A percentile compares a stretch with the other conserved stretches of the same genome.
Conservation (phyloP, 2,329 filamentous ascomycete genomes). For the Cladosporium sp. region DNA sequence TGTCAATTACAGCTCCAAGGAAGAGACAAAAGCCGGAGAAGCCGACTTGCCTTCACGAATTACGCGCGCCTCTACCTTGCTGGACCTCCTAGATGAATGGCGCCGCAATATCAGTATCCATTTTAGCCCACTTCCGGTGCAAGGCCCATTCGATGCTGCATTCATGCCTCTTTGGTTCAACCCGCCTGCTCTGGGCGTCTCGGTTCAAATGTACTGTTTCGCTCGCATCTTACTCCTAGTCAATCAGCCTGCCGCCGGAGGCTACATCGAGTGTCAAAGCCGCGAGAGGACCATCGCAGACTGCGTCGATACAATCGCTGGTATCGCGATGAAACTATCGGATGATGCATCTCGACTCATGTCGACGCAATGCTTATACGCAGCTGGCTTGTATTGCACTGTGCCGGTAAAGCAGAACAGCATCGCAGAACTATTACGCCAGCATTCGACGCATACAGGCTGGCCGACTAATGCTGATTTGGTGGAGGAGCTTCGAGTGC, state of each 20-base stretch:
- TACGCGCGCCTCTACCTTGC: constrained; percentile 41
- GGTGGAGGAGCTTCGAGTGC: constrained; percentile 28
- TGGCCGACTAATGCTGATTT: constrained; percentile 42
- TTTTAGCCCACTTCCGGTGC: constrained; percentile 45
- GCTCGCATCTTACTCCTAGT: constrained; percentile 55
- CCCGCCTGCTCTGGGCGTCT: constrained; percentile 47
- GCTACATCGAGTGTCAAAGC: constrained; percentile 50
- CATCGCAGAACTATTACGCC: constrained; percentile 41
- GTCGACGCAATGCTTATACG: constrained; percentile 47
- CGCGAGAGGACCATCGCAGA: constrained; percentile 49
- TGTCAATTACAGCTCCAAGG: constrained; percentile 59
- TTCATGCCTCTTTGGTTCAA: constrained; percentile 56
- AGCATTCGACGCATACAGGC: constrained; percentile 42
- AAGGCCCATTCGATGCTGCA: constrained; percentile 43
- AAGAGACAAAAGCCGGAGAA: constrained; percentile 48
- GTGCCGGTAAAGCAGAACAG: constrained; percentile 39
- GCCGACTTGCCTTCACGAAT: constrained; percentile 45
- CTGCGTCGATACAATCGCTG: constrained; percentile 51
- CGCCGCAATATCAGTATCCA: constrained; percentile 45
- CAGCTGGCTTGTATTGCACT: constrained; percentile 46
- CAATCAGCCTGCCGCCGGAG: constrained; percentile 53
- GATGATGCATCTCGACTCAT: constrained; percentile 47
- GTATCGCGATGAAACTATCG: constrained; percentile 49
- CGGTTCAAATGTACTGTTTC: constrained; percentile 55
- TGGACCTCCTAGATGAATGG: constrained; percentile 55